phyloP scores from a whole-genome alignment of 257 asterid genomes.

The Nicotiana knightiana region DNA sequence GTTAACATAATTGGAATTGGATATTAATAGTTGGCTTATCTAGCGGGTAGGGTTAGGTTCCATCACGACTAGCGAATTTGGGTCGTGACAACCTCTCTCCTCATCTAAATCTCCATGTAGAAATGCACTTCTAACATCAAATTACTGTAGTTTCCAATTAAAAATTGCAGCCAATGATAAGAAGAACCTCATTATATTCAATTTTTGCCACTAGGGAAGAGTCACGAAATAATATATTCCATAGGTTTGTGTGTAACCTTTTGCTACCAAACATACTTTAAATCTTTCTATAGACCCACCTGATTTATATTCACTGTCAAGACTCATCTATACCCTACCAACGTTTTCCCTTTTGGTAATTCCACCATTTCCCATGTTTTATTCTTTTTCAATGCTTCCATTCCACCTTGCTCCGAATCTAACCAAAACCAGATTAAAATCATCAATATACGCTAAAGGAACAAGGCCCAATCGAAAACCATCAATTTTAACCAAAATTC shows the following conservation, averaged over 20 bases:
- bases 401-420: background rate
- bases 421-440: background rate
- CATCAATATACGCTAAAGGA: background rate
- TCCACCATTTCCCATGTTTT: background rate
- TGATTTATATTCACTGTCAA: background rate
- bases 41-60: no score
- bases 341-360: no score
- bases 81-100: no score
- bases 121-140: background rate
- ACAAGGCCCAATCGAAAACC: background rate
- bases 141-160: background rate
- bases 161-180: background rate
- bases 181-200: background rate
- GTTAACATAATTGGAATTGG: no score
- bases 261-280: background rate
- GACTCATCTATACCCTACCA: no score
- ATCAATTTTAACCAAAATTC: no score
- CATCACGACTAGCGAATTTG: no score
- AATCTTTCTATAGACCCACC: background rate
- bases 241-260: background rate
- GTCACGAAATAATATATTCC: background rate
- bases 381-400: background rate
- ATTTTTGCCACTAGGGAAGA: background rate
- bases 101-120: no score
- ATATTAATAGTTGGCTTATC: no score